Evolutionary conservation across 441 rosid species (phyloP), one percentile per base, ranked within the genome.

Genomic region (Populus trichocarpa): DNA sequence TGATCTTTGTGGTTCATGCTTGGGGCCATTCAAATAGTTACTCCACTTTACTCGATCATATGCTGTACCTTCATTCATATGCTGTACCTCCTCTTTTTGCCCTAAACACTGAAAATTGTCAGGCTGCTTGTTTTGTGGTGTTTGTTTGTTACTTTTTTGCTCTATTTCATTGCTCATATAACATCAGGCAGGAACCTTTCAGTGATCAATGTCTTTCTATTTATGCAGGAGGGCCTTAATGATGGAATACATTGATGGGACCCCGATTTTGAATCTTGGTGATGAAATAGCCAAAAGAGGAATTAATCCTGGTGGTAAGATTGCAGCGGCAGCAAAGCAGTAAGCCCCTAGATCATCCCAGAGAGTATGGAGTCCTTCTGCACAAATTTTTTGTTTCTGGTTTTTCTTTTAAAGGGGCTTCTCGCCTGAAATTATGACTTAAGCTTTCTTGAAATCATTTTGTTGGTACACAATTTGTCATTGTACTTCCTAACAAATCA

Each of bases 231-330:
- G 85, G 84, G 93, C 86, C 68, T 80, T 96, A 70, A 89, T 90
- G 80, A 96, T 96, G 99, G 97, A 96, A 79, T 94, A 89, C 85
- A 94, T 96, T 20, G 91, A 94, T 79, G 98, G 99, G 68, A 87
- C 90, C 81, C 98, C 99, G 26, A 96, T 96, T 81, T 87, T 91
- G 83, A 92, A 92, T 81, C 93, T 96, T 71, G 93, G 96, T 77
- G 90, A 94, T 82, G 97, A 91, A 88, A 91, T 96, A 84, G 92
- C 90, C 71, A 94, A 86, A 87, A 91, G 98, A 88, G 97, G 99
- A 86, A 94, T 94, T 68, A 85, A 93, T 84, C 99, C 97, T 8
- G 78, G 83, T 79, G 89, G 97, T 83, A 92, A 88, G 90, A 80
- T 92, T 84, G 99, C 97, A 72, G 89, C 88, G 83, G 88, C 89